Conservation (phyloP, 805 yeast genomes). For the Saccharomycopsis olivae region DNA sequence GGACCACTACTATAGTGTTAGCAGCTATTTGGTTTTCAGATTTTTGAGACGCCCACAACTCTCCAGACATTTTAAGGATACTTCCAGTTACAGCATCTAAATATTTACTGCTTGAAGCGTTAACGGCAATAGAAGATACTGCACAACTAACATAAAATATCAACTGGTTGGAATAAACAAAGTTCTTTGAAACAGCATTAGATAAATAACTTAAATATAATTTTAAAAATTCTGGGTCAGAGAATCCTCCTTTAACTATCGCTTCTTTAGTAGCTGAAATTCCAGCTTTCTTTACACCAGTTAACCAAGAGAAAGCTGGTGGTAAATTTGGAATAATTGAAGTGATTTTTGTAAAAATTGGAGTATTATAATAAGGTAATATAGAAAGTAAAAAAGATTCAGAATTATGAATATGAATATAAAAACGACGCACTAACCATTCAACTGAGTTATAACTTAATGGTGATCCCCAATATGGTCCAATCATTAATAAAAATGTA, state of each 20-base stretch:
- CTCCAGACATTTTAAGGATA: conserved; percentile 48
- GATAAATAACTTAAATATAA: conserved; percentile 38
- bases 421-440: conserved; percentile 90
- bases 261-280: conserved; percentile 59
- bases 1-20: conserved; percentile 70
- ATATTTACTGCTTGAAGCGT: conserved; percentile 29
- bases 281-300: conserved; percentile 52
- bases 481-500: conserved; percentile 56
- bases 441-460: conserved; percentile 79
- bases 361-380: conserved; percentile 69
- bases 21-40: conserved; percentile 71
- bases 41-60: conserved; percentile 35
- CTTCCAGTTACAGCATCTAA: conserved; percentile 44
- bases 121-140: conserved; percentile 56
- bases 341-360: conserved; percentile 65
- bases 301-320: conserved; percentile 63
- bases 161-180: conserved; percentile 57
- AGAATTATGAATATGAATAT: conserved; percentile 70
- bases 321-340: conserved; percentile 69
- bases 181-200: conserved; percentile 36
- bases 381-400: conserved; percentile 63
- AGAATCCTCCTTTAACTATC: conserved; percentile 55
- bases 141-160: conserved; percentile 70
- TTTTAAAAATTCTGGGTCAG: conserved; percentile 57
- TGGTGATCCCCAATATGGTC: conserved; percentile 42